Base-by-base conservation (phyloP, 768 basidiomycete genomes). In the Mycena albidolilacea region DNA sequence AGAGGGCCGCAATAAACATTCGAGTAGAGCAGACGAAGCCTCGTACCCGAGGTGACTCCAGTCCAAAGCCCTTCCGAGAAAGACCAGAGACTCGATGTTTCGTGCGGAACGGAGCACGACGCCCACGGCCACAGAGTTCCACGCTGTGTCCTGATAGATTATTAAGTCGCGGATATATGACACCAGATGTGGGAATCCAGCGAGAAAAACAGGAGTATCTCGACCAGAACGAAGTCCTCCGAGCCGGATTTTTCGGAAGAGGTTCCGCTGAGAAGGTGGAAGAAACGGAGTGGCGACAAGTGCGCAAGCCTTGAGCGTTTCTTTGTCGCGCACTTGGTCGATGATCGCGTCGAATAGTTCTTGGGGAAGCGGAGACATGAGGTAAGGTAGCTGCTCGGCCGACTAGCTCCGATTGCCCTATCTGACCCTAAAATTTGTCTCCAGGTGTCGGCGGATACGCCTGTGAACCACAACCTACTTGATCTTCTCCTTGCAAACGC, bases 341-440 rank as follows among this genome's bases (percentile, higher is more conserved):
- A 66, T 55, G n/a, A 77, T 68, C 12, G 59, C 39, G 7, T 76
- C 75, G 15, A 69, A 17, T 41, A 73, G 43, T n/a, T 71, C 48
- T 30, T 68, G 23, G 14, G 75, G 71, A 44, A 46, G 39, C 8
- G 8, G 10, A 65, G 38, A 14, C 58, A 59, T 59, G 3, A 30
- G 30, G 30, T 30, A 3, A 30, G 23, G 23, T 23, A 30, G 30
- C 30, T 30, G 30, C 30, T 30, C 30, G 30, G 30, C 30, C 30
- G 30, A 30, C 30, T 30, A 30, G 30, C 30, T 30, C 30, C 23
- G 23, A 23, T 23, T 23, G 23, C 23, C 23, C n/a, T n/a, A n/a
- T n/a, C n/a, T n/a, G n/a, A n/a, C n/a, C n/a, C 23, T 23, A 23
- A 23, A 23, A 23, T 23, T 23, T 23, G 23, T 23, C 23, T 23